Conservation (phyloP, 2,329 filamentous ascomycete genomes). For the Seiridium unicorne region DNA sequence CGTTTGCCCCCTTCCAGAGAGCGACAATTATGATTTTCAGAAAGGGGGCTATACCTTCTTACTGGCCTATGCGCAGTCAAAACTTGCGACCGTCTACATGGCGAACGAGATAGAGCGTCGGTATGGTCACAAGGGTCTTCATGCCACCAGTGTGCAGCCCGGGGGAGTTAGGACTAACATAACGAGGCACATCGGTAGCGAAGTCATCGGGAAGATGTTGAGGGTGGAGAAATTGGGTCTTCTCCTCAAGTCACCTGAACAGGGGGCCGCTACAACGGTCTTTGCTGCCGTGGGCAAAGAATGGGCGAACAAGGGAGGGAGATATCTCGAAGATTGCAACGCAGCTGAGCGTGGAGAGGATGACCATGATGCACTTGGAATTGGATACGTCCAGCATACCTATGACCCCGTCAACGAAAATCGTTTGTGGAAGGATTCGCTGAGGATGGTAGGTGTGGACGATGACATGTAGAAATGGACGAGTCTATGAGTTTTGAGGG, state of each 20-base stretch:
- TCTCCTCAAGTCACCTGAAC: slow-evolving; percentile 27
- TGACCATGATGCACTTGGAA: background rate
- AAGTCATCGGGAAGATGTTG: slow-evolving; percentile 1
- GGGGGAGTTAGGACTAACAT: slow-evolving; percentile 38
- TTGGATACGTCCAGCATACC: background rate
- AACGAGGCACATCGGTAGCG: slow-evolving; percentile 12
- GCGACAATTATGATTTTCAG: slow-evolving; percentile 37
- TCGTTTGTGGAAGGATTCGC: background rate
- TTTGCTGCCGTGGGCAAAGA: slow-evolving; percentile 37
- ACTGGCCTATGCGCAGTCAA: slow-evolving; percentile 44
- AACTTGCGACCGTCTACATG: slow-evolving; percentile 43
- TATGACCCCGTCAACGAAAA: background rate
- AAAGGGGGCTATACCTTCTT: slow-evolving; percentile 31
- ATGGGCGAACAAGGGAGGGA: slow-evolving; percentile 39
- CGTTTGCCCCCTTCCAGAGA: slow-evolving; percentile 22
- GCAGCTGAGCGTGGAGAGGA: background rate
- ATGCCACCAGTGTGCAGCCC: slow-evolving; percentile 35
- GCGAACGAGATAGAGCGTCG: slow-evolving; percentile 4
- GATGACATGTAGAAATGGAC: background rate
- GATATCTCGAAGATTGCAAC: slow-evolving; percentile 18
- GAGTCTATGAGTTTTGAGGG: no score
- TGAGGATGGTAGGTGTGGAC: background rate
- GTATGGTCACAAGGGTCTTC: background rate
- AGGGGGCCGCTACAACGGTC: slow-evolving; percentile 44
- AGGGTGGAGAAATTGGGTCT: background rate